Conservation (phyloP, 257 asterid species). For the Linderniella brevidens region DNA sequence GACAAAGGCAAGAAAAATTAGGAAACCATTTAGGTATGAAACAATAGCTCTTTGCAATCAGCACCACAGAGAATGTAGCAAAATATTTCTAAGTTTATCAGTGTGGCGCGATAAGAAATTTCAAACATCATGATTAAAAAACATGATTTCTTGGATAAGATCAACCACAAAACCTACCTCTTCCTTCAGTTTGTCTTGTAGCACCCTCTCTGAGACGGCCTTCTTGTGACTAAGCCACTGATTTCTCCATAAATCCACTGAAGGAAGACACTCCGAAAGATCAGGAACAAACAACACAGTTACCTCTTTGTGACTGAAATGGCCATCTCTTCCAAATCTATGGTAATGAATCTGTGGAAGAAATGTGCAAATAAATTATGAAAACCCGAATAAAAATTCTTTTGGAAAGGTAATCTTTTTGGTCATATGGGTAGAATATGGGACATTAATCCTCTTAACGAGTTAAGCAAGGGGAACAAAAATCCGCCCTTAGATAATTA, state of each 20-base stretch:
- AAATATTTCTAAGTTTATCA: background rate
- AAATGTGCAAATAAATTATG: background rate
- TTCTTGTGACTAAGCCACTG: slow-evolving; percentile 68
- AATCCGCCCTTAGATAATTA: too few relatives aligned
- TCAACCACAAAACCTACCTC: slow-evolving; percentile 36
- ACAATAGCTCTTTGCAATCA: background rate
- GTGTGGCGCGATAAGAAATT: too few relatives aligned
- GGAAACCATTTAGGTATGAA: background rate
- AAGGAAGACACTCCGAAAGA: slow-evolving; percentile 78
- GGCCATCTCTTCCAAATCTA: slow-evolving; percentile 82
- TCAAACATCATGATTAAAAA: too few relatives aligned
- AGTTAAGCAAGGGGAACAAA: too few relatives aligned
- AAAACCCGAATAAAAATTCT: background rate
- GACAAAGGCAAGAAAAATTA: slow-evolving; percentile 4
- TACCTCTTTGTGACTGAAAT: slow-evolving; percentile 78
- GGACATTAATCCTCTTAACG: too few relatives aligned
- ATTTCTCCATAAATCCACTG: slow-evolving; percentile 69
- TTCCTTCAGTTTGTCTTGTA: slow-evolving; percentile 27
- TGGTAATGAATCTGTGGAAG: slow-evolving; percentile 73
- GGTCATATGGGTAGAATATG: too few relatives aligned
- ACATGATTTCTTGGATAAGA: slow-evolving; percentile 1
- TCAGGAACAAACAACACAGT: slow-evolving; percentile 82
- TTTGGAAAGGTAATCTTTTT: too few relatives aligned
- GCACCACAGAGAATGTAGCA: background rate
- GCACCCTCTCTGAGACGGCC: slow-evolving; percentile 53